A percentile compares a stretch with the other conserved stretches of the same genome.
Evolutionary conservation across 1,139 yeast species (phyloP).

Genomic region (Geotrichum candidum): DNA sequence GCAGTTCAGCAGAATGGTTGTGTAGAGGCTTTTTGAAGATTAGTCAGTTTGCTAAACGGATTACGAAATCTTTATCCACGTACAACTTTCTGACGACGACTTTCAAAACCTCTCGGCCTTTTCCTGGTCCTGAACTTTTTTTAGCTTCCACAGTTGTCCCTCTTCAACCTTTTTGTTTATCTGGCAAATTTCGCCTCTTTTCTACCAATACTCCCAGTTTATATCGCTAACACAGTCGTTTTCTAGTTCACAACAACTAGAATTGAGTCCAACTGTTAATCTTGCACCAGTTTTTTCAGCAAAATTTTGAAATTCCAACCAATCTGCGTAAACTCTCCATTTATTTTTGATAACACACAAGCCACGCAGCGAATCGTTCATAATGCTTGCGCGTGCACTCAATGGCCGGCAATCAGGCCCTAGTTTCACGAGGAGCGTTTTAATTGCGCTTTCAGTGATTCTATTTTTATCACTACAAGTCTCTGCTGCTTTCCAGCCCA

Average conservation of each 20-base stretch:
- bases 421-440: neutral
- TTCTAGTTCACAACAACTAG: neutral
- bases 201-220: neutral
- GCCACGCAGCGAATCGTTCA: neutral
- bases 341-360: neutral
- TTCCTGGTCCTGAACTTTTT: neutral
- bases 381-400: neutral
- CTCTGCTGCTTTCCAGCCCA: constrained; percentile 10
- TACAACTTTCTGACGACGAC: neutral
- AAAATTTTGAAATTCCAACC: neutral
- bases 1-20: neutral
- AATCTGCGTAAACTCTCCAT: neutral
- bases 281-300: neutral
- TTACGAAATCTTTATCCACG: neutral
- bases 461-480: constrained; percentile 1
- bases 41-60: neutral
- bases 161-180: neutral
- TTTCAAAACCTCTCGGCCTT: neutral
- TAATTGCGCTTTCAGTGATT: neutral
- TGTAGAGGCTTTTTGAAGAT: neutral
- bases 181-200: neutral
- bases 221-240: neutral
- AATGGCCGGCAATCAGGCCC: neutral
- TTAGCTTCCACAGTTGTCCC: neutral
- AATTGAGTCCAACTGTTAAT: neutral